Conservation (phyloP, 345 rosid species). For the Citrus medica region DNA sequence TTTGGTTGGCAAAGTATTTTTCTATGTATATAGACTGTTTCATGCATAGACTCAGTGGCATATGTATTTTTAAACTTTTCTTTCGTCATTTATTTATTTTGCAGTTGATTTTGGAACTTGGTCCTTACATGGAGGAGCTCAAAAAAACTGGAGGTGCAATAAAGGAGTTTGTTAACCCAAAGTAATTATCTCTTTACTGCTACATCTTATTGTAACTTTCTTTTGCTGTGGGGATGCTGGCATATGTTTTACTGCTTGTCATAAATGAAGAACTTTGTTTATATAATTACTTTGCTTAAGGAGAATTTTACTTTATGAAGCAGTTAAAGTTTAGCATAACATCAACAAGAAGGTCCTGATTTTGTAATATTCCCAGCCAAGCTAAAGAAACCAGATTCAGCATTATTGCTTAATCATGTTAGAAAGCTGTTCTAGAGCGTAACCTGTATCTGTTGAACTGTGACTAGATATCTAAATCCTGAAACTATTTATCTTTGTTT, state of each 20-base stretch:
- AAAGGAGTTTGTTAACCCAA: conserved; percentile 98
- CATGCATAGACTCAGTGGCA: background rate
- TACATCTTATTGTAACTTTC: conserved; percentile 3
- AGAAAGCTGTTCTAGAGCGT: background rate
- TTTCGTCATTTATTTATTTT: conserved; percentile 7
- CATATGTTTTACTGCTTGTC: conserved; percentile 5
- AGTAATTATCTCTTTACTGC: conserved; percentile 44
- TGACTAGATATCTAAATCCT: background rate
- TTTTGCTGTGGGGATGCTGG: background rate
- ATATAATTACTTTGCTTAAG: background rate
- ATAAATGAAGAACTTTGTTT: conserved; percentile 1
- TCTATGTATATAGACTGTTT: conserved; percentile 4
- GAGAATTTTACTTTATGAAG: background rate
- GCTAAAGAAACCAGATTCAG: background rate
- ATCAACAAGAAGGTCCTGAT: background rate
- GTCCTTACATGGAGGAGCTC: conserved; percentile 82
- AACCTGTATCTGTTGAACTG: background rate
- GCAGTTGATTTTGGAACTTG: conserved; percentile 85
- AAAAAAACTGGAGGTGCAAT: conserved; percentile 86
- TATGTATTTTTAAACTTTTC: background rate
- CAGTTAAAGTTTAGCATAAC: background rate
- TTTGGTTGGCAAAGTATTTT: background rate
- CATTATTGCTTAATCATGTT: background rate
- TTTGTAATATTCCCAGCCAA: background rate
- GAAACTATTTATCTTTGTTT: background rate